These are phyloP conservation scores for Obba rivulosa DNA, from an alignment of 768 basidiomycete genomes.

Conservation along the genomic window DNA sequence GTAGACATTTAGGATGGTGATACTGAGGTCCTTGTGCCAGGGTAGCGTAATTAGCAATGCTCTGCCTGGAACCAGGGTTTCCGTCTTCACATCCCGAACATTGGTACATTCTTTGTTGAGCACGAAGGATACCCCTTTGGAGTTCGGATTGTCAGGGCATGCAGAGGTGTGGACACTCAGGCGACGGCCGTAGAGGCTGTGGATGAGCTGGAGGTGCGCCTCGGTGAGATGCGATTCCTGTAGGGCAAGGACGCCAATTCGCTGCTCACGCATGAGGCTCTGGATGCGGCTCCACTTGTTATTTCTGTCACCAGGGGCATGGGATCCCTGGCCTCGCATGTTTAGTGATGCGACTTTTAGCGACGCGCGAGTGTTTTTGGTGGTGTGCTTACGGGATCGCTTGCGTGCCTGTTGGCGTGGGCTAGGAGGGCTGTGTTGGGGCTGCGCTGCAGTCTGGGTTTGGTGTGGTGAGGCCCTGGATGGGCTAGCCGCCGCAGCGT, in stretches of 20 bases:
- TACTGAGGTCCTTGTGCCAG: slow-evolving; percentile 1
- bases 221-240: slow-evolving; percentile 13
- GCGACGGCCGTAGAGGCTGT: background rate
- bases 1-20: slow-evolving; percentile 30
- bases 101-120: slow-evolving; percentile 2
- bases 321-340: background rate
- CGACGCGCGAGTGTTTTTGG: background rate
- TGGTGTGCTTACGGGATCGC: background rate
- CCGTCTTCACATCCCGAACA: background rate
- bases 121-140: background rate
- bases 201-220: background rate
- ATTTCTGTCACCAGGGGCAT: too few relatives aligned
- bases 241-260: slow-evolving; percentile 9
- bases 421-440: too few relatives aligned
- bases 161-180: background rate
- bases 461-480: too few relatives aligned
- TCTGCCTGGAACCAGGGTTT: slow-evolving; percentile 7
- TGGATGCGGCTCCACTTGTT: slow-evolving; percentile 13
- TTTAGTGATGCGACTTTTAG: background rate
- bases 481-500: too few relatives aligned
- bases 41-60: background rate
- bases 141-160: background rate
- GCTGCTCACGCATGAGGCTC: slow-evolving; percentile 5
- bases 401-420: background rate
- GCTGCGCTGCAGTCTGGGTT: too few relatives aligned